Base-by-base conservation (phyloP, 345 rosid genomes). In the Eucalyptus guilfoylei region DNA sequence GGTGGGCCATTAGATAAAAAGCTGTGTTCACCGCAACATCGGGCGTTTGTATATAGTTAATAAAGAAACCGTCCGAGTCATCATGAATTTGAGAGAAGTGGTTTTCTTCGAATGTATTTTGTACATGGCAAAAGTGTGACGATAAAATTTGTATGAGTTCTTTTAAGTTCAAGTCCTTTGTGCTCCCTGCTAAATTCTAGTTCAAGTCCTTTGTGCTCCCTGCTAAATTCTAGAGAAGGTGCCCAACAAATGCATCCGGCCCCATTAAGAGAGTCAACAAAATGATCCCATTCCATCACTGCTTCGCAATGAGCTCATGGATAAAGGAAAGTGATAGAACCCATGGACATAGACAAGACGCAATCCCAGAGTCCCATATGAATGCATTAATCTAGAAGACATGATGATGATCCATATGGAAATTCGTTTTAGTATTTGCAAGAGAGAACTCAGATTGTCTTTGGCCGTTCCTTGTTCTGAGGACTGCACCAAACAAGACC, bases 91-190 rank as follows among this genome's bases (percentile, higher is more conserved):
- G 9, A 64, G 76, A 64, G 2, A 64, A n/a, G 69, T 28, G 32
- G 0, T 60, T 60, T 28, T 28, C 69, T 60, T 28, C 0, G 8
- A 62, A 62, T 62, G 9, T 62, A 13, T 13, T 30, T 28, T 12
- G 0, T 28, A 62, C 14, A 0, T 8, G 62, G 28, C 62, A 55
- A 55, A 23, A 23, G 62, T 9, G 30, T 55, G 30, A 28, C 62
- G 2, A 60, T 12, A 9, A 62, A 62, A 62, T 28, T 62, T 16
- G 0, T 62, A 60, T 0, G 0, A 28, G 32, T 11, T 60, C 0
- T 58, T 58, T 60, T 62, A 62, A 30, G 67, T 28, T 62, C 34
- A 1, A 1, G 32, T 28, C 32, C 0, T 60, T 60, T 60, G 28
- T 13, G 32, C 16, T 60, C 16, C 4, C 8, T 4, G 1, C 15